Evolutionary conservation across 371 early-diverging fungal species (phyloP).

Genomic region (Rhizomucor pusillus): DNA sequence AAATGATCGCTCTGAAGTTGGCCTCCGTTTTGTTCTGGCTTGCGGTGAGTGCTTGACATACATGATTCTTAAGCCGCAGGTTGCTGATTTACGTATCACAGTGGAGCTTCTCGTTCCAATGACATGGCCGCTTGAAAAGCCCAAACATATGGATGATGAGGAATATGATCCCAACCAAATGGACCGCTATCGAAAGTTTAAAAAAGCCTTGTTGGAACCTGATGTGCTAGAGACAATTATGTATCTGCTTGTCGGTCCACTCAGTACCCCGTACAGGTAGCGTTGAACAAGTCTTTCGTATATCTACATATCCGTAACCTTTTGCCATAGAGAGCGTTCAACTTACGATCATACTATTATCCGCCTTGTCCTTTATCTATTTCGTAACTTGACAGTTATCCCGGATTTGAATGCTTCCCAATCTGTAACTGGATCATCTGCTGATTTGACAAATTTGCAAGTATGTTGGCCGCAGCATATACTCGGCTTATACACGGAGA

Average conservation of each 20-base stretch:
- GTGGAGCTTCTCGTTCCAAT: slow-evolving; percentile 75
- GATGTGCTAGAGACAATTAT: slow-evolving; percentile 52
- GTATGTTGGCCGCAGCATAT: slow-evolving; percentile 18
- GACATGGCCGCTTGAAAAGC: slow-evolving; percentile 59
- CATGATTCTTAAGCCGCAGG: too few species aligned
- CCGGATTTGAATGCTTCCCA: slow-evolving; percentile 58
- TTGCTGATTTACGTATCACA: too few species aligned
- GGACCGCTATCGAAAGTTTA: slow-evolving; percentile 63
- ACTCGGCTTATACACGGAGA: background rate
- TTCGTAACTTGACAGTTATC: slow-evolving; percentile 82
- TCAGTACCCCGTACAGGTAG: slow-evolving; percentile 51
- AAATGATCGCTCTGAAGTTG: slow-evolving; percentile 34
- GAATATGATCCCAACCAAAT: slow-evolving; percentile 52
- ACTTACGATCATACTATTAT: slow-evolving; percentile 69
- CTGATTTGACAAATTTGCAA: slow-evolving; percentile 59
- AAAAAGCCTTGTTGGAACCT: slow-evolving; percentile 60
- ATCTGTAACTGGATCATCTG: slow-evolving; percentile 41
- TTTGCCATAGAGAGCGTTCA: slow-evolving; percentile 49
- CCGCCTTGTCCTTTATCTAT: slow-evolving; percentile 71
- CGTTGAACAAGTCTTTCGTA: background rate
- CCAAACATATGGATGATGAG: slow-evolving; percentile 41
- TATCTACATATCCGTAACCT: slow-evolving; percentile 3
- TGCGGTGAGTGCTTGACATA: slow-evolving; percentile 34
- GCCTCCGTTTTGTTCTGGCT: slow-evolving; percentile 54
- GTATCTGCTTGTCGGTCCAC: slow-evolving; percentile 44